Evolutionary conservation across 2,329 filamentous ascomycete genomes (phyloP).

Genomic region (Pseudogymnoascus sp.): DNA sequence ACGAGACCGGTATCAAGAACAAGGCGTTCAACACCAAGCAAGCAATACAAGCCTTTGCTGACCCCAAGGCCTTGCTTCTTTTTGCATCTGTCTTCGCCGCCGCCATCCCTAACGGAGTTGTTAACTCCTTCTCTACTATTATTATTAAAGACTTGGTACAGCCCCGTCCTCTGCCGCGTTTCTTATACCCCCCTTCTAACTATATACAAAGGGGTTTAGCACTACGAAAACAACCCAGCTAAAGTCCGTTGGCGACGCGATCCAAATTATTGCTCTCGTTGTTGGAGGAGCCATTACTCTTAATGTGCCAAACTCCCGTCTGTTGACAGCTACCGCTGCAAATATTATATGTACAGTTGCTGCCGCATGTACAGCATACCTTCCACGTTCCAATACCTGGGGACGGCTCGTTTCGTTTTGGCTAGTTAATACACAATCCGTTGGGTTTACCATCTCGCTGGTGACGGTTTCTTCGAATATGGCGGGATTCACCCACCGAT

Average conservation of each 20-base stretch:
- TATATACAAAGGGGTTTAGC: constrained; percentile 23
- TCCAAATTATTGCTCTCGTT: constrained; percentile 32
- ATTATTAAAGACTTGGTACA: constrained; percentile 28
- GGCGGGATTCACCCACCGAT: background rate
- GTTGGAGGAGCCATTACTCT: constrained; percentile 31
- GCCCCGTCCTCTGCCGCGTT: background rate
- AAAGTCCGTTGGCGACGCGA: constrained; percentile 32
- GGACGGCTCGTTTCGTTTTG: constrained; percentile 31
- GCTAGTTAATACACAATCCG: constrained; percentile 33
- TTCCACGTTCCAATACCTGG: constrained; percentile 31
- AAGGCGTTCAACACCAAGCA: constrained; percentile 28
- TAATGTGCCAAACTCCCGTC: constrained; percentile 29
- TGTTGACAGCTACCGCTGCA: constrained; percentile 27
- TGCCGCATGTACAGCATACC: constrained; percentile 30
- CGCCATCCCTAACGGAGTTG: constrained; percentile 21
- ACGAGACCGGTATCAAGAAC: constrained; percentile 32
- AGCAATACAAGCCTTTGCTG: constrained; percentile 22
- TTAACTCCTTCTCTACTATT: constrained; percentile 32
- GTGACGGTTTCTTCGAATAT: constrained; percentile 30
- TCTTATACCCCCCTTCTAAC: background rate
- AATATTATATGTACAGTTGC: constrained; percentile 32
- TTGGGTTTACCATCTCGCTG: constrained; percentile 32
- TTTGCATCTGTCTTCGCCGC: constrained; percentile 17
- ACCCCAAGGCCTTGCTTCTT: constrained; percentile 28
- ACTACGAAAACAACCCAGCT: constrained; percentile 30